Base-by-base conservation (phyloP, 495 filamentous ascomycete species). In the Geoglossum glabrum region DNA sequence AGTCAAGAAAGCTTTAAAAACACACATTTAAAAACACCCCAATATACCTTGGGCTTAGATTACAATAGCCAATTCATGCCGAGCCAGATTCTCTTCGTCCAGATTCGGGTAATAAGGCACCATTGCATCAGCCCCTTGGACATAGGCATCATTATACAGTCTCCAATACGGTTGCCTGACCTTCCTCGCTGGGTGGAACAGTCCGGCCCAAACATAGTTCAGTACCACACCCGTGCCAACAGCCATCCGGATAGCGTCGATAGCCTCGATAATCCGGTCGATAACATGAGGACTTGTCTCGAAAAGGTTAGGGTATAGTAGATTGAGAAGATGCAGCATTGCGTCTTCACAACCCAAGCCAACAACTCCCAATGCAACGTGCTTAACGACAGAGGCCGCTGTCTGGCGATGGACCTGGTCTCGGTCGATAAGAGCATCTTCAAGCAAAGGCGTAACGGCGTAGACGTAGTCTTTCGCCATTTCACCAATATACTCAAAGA, bases 401-500 rank as follows among this genome's bases (percentile, higher is more conserved):
- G 93, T 97, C 67, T 99, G 93, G 19, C 93, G 83, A 71, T 99
- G 93, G 6, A 99, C 93, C 71, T 99, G 93, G 68, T 99, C 93
- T 49, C 93, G 82, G 70, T 99, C 93, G 70, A 95, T 93, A 56
- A 99, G 82, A 3, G 93, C 93, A 66, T 99, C 93, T 67, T 97
- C 92, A 8, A 99, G 83, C 17, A 99, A 74, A n/a, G 93, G 92
- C 17, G 88, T 95, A 31, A 97, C 86, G 10, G 93, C 93, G 67
- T 97, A 99, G 69, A 97, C 90, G 69, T 99, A 99, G 68, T 99
- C 93, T 70, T 96, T 97, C 59, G 87, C 89, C 93, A 99, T 96
- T 70, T 99, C 92, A 55, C 92, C 92, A 66, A 98, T 98, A 71
- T 98, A 98, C 63, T 98, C 92, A 66, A 97, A 97, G 54, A 99